A percentile compares a stretch with the other conserved stretches of the same genome.
phyloP scores from a whole-genome alignment of 2,329 filamentous ascomycete species.

The Aspergillus amoenus region DNA sequence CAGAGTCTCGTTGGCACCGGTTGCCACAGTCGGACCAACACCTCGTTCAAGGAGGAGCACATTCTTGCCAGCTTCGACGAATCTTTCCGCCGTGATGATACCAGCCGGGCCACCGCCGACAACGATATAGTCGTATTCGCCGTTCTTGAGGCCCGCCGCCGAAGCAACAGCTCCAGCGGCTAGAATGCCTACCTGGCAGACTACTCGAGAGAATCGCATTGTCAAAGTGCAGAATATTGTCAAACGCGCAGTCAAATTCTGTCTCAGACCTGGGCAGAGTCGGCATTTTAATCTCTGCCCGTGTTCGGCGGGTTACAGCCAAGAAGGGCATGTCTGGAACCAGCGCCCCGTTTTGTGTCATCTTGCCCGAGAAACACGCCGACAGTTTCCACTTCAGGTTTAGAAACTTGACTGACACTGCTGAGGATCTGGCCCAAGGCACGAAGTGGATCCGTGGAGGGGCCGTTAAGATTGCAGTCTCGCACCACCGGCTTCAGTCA shows the following conservation, averaged over 20 bases:
- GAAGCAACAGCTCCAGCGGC: background rate
- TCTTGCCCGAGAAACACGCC: too few species aligned
- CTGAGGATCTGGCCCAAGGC: too few species aligned
- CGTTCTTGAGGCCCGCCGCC: background rate
- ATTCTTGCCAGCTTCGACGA: slow-evolving; percentile 19
- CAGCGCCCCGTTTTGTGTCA: too few species aligned
- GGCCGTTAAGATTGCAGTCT: too few species aligned
- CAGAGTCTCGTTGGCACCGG: slow-evolving; percentile 17
- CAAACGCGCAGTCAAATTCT: background rate
- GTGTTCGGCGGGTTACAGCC: background rate
- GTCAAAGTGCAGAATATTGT: background rate
- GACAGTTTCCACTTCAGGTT: too few species aligned
- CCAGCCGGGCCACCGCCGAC: slow-evolving; percentile 22
- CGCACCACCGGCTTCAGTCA: too few species aligned
- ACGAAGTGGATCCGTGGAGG: too few species aligned
- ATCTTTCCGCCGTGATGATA: slow-evolving; percentile 21
- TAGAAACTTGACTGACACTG: too few species aligned
- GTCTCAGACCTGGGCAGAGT: background rate
- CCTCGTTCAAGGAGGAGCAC: slow-evolving; percentile 23
- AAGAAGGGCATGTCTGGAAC: background rate
- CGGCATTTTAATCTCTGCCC: background rate
- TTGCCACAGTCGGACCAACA: slow-evolving; percentile 12
- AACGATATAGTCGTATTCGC: slow-evolving; percentile 23
- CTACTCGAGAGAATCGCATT: background rate
- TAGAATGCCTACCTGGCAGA: background rate